Conservation (phyloP, 805 yeast genomes). For the Candida silvatica region DNA sequence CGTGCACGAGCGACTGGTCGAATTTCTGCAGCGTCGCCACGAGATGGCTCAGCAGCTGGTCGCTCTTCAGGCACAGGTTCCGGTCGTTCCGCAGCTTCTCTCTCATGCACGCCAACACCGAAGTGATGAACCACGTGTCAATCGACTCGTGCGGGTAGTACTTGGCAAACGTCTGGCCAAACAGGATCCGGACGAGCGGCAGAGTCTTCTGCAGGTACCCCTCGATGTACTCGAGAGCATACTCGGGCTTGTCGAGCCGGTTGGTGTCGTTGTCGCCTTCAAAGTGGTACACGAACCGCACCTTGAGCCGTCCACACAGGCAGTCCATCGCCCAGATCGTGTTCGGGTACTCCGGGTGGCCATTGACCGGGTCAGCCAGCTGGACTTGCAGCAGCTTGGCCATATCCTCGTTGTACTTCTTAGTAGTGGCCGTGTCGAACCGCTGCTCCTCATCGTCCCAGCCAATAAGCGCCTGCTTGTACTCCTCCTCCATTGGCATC, state of each 20-base stretch:
- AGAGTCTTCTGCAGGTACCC: slow-evolving; percentile 28
- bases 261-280: slow-evolving; percentile 50
- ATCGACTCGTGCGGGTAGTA: slow-evolving; percentile 13
- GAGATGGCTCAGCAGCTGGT: slow-evolving; percentile 47
- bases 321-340: slow-evolving; percentile 43
- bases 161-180: slow-evolving; percentile 21
- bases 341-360: slow-evolving; percentile 28
- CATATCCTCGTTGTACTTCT: slow-evolving; percentile 2
- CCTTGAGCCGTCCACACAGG: slow-evolving; percentile 35
- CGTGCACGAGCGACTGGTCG: slow-evolving; percentile 39
- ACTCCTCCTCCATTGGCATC: neutral
- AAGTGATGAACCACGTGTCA: slow-evolving; percentile 32
- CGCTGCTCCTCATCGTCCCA: slow-evolving; percentile 5
- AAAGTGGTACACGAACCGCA: slow-evolving; percentile 55
- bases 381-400: slow-evolving; percentile 22
- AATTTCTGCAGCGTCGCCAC: slow-evolving; percentile 49
- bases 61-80: slow-evolving; percentile 19
- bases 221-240: slow-evolving; percentile 48
- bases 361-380: slow-evolving; percentile 19
- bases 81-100: slow-evolving; percentile 30
- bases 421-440: neutral
- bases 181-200: slow-evolving; percentile 20
- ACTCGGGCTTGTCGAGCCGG: slow-evolving; percentile 61
- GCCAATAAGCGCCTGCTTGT: neutral
- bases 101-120: slow-evolving; percentile 38